Conservation (phyloP, 2,329 filamentous ascomycete genomes). For the Aurifilum marmelostoma region DNA sequence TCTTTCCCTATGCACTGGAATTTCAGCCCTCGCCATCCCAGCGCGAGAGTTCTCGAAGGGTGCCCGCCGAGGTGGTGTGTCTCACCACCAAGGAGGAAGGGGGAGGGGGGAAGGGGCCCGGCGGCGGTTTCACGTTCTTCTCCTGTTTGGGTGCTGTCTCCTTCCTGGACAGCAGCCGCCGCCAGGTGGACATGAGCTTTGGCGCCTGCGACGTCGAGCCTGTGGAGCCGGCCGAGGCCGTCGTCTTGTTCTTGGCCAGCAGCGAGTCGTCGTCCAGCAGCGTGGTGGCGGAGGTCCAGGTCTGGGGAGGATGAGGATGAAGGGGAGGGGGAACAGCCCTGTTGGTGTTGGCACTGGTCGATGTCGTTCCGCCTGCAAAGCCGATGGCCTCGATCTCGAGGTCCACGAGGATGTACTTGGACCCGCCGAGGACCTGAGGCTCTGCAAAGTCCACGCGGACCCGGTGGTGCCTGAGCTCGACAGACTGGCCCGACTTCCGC, state of each 20-base stretch:
- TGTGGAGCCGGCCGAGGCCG: not conserved
- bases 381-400: constrained; percentile 9
- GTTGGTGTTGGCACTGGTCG: not conserved
- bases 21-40: constrained; percentile 8
- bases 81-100: constrained; percentile 3
- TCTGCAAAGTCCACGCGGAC: constrained; percentile 8
- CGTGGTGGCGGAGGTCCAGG: not conserved
- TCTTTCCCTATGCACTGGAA: not conserved
- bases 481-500: constrained; percentile 4
- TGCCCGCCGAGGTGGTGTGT: constrained; percentile 3
- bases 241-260: not conserved
- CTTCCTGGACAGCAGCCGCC: not conserved
- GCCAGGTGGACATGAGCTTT: constrained; percentile 4
- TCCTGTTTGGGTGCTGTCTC: not conserved
- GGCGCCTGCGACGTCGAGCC: constrained; percentile 3
- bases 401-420: constrained; percentile 13
- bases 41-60: constrained; percentile 8
- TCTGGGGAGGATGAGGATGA: not conserved
- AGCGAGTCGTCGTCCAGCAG: not conserved
- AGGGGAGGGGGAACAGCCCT: not conserved
- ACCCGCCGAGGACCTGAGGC: constrained; percentile 7
- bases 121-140: not conserved
- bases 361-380: not conserved
- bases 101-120: no score
- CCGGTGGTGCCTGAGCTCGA: not conserved